Evolutionary conservation across 2,329 filamentous ascomycete species (phyloP).

Genomic region (Aspergillus alliaceus): DNA sequence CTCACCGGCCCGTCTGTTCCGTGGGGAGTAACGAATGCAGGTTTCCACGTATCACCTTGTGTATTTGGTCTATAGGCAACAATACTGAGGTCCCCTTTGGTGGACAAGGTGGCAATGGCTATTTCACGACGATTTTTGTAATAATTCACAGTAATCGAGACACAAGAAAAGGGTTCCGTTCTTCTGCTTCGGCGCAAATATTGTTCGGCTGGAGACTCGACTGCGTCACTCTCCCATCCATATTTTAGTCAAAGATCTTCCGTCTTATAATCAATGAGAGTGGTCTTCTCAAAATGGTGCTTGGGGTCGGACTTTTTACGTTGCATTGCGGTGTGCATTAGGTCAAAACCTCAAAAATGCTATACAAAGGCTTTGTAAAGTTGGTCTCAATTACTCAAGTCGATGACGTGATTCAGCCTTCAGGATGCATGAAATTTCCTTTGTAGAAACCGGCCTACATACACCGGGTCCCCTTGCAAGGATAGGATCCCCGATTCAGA

Average conservation of each 20-base stretch:
- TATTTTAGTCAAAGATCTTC: not conserved
- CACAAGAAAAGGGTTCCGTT: not conserved
- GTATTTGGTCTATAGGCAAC: not conserved
- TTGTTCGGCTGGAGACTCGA: not conserved
- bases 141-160: not conserved
- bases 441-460: not conserved
- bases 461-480: not conserved
- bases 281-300: not conserved
- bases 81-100: not conserved
- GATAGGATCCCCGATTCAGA: not conserved
- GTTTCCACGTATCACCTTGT: not conserved
- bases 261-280: not conserved
- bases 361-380: not conserved
- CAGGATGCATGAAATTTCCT: not conserved
- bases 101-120: not conserved
- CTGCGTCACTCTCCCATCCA: not conserved
- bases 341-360: not conserved
- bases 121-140: not conserved
- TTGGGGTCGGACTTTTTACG: not conserved
- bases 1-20: not conserved
- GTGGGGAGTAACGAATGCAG: not conserved
- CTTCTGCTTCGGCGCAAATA: not conserved
- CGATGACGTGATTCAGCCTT: not conserved
- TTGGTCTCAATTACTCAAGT: not conserved
- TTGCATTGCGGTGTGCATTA: not conserved